phyloP scores from a whole-genome alignment of 2,329 filamentous ascomycete species.

The Colletotrichum karsti region DNA sequence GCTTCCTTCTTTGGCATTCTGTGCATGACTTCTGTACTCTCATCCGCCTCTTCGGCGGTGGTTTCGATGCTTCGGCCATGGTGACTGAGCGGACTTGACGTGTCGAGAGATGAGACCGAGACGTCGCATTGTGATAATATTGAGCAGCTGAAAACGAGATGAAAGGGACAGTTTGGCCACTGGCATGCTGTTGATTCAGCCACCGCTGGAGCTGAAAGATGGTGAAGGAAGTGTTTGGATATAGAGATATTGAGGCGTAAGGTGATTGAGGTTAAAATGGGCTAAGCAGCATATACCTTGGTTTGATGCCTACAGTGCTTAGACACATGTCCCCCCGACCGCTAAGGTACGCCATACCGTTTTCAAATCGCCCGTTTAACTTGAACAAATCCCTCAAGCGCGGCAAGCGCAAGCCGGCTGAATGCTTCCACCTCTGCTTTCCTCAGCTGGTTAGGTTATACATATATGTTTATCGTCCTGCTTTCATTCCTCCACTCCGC shows the following conservation, averaged over 20 bases:
- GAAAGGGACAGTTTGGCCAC: slow-evolving; percentile 2
- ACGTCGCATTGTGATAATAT: neutral
- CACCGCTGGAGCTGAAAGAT: slow-evolving; percentile 16
- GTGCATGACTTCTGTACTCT: slow-evolving; percentile 31
- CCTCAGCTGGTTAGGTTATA: no score
- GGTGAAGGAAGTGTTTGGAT: neutral
- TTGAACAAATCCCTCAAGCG: no score
- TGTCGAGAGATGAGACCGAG: neutral
- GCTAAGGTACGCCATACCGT: no score
- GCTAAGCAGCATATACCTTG: no score
- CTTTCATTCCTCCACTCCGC: no score
- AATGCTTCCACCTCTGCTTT: no score
- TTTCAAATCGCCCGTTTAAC: no score
- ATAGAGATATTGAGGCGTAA: neutral
- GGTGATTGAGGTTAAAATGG: no score
- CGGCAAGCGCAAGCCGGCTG: no score
- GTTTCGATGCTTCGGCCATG: slow-evolving; percentile 20
- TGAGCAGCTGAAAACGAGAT: neutral
- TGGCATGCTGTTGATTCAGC: slow-evolving; percentile 13
- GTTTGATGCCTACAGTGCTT: neutral
- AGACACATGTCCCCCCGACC: no score
- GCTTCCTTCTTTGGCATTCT: slow-evolving; percentile 30
- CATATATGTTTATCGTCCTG: no score
- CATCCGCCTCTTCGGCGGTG: slow-evolving; percentile 16
- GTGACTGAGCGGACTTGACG: neutral